Evolutionary conservation across 2,329 filamentous ascomycete species (phyloP).

Genomic region (Talaromyces funiculosus): DNA sequence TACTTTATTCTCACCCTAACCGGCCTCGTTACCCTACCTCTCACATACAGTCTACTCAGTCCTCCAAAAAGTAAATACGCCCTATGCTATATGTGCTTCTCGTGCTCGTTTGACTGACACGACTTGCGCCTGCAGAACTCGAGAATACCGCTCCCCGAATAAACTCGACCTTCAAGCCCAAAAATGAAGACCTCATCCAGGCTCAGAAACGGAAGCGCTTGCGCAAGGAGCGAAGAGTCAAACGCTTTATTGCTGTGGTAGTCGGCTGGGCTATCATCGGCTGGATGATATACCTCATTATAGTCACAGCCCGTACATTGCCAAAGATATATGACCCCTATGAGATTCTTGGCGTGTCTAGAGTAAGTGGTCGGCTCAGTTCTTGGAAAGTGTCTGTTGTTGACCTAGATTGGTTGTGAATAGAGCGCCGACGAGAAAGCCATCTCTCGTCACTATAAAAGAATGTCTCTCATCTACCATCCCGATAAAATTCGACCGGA

Average conservation of each 20-base stretch:
- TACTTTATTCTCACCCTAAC: slow-evolving; percentile 95
- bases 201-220: slow-evolving; percentile 78
- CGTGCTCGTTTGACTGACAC: too few relatives aligned
- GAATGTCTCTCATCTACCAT: slow-evolving; percentile 77
- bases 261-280: slow-evolving; percentile 77
- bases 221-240: slow-evolving; percentile 81
- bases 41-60: slow-evolving; percentile 82
- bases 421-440: slow-evolving; percentile 78
- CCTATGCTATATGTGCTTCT: neutral
- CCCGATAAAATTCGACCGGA: slow-evolving; percentile 90
- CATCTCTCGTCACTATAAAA: slow-evolving; percentile 88
- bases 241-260: slow-evolving; percentile 71
- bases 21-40: slow-evolving; percentile 78
- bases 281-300: slow-evolving; percentile 87
- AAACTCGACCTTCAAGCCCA: slow-evolving; percentile 71
- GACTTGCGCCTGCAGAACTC: slow-evolving; percentile 46
- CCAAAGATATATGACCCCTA: slow-evolving; percentile 95
- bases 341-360: slow-evolving; percentile 80
- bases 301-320: slow-evolving; percentile 64
- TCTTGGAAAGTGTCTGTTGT: neutral
- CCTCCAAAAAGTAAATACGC: slow-evolving; percentile 58
- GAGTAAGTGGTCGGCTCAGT: slow-evolving; percentile 48
- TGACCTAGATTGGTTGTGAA: slow-evolving; percentile 28
- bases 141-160: slow-evolving; percentile 78
- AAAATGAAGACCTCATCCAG: slow-evolving; percentile 78